These are phyloP conservation scores for Ceratocystiopsis minuta DNA, from an alignment of 2,329 filamentous ascomycete species.

Conservation along the genomic window DNA sequence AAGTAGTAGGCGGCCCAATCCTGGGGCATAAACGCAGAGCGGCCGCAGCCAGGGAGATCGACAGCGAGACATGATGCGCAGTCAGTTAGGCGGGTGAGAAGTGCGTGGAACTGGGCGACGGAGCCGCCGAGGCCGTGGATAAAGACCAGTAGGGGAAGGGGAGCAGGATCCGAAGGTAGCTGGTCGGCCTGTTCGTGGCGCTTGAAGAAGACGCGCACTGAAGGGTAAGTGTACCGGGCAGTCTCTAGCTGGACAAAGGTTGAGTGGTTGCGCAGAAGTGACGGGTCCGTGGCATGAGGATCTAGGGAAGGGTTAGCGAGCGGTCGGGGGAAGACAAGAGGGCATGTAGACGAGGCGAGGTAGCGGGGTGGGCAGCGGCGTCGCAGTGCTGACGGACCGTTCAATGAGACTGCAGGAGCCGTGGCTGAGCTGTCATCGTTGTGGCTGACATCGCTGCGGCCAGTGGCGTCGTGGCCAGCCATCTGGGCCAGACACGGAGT, in stretches of 20 bases:
- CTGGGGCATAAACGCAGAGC: slow-evolving; percentile 54
- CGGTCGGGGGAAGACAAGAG: background rate
- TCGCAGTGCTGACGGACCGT: background rate
- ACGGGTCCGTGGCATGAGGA: slow-evolving; percentile 47
- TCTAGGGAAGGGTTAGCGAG: slow-evolving; percentile 10
- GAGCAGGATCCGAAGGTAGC: slow-evolving; percentile 52
- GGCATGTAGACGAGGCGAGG: background rate
- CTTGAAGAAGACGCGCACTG: slow-evolving; percentile 67
- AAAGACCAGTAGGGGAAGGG: slow-evolving; percentile 74
- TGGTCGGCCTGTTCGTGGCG: slow-evolving; percentile 69
- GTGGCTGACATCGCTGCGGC: too few relatives aligned
- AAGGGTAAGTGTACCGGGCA: slow-evolving; percentile 48
- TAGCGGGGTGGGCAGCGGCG: background rate
- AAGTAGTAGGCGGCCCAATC: slow-evolving; percentile 65
- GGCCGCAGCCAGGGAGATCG: slow-evolving; percentile 78
- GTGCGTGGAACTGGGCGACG: slow-evolving; percentile 66
- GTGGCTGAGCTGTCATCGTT: too few relatives aligned
- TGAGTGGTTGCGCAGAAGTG: slow-evolving; percentile 64
- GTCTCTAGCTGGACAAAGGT: slow-evolving; percentile 57
- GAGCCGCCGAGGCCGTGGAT: slow-evolving; percentile 90
- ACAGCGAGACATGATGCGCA: slow-evolving; percentile 71
- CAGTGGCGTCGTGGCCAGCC: too few relatives aligned
- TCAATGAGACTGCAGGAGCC: too few relatives aligned
- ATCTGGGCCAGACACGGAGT: too few relatives aligned
- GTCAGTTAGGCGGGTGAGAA: slow-evolving; percentile 67